Conservation (phyloP, 495 filamentous ascomycete species). For the Aspergillus ellipticus region DNA sequence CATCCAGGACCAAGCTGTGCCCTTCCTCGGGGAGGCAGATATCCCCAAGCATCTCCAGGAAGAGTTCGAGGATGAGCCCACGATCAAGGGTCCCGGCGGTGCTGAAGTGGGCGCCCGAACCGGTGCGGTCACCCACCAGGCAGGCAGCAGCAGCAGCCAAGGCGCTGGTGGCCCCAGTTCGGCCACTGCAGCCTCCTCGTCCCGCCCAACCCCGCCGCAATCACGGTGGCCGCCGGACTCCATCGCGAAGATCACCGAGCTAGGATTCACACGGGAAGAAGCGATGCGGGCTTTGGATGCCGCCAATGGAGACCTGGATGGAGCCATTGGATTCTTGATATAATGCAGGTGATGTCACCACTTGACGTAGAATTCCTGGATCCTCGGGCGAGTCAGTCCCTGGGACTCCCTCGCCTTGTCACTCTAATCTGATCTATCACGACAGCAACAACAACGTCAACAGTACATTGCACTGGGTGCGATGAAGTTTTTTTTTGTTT, state of each 20-base stretch:
- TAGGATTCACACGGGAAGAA: constrained; percentile 75
- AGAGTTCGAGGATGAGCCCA: constrained; percentile 72
- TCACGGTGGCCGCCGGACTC: constrained; percentile 41
- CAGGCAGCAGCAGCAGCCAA: constrained; percentile 26
- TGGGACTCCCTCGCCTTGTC: constrained; percentile 6
- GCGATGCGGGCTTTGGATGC: constrained; percentile 78
- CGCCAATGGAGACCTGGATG: constrained; percentile 79
- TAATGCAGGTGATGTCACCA: constrained; percentile 16
- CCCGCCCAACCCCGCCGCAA: constrained; percentile 28
- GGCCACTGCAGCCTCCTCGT: not conserved
- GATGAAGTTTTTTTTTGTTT: constrained; percentile 1
- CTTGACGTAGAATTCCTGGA: not conserved
- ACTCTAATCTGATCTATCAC: constrained; percentile 5
- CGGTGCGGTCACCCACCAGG: constrained; percentile 71
- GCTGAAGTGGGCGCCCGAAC: constrained; percentile 79
- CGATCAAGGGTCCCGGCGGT: constrained; percentile 79
- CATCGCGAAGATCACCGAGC: constrained; percentile 63
- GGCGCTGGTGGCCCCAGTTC: constrained; percentile 19
- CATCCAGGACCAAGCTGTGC: constrained; percentile 82
- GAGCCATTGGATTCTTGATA: constrained; percentile 81
- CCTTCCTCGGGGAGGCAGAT: constrained; percentile 88
- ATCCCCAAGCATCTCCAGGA: constrained; percentile 76
- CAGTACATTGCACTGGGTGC: constrained; percentile 3
- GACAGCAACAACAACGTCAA: not conserved
- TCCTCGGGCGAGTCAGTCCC: constrained; percentile 7